These are phyloP conservation scores for Xylaria castorea DNA, from an alignment of 495 filamentous ascomycete species.

Conservation along the genomic window DNA sequence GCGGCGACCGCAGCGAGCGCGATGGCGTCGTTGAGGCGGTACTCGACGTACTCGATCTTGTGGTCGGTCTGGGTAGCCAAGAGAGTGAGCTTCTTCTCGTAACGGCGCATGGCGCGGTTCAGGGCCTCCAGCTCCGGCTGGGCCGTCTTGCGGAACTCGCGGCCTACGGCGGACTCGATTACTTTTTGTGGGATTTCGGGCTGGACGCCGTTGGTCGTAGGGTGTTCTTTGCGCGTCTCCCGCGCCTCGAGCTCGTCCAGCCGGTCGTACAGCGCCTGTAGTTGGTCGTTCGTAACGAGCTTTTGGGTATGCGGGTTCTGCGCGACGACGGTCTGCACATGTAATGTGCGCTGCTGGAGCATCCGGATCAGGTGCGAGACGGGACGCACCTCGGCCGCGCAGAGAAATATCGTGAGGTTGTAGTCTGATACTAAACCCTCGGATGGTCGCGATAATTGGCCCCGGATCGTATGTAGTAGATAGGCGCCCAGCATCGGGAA, in stretches of 20 bases:
- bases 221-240: conserved; percentile 30
- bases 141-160: conserved; percentile 67
- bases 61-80: conserved; percentile 76
- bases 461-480: conserved; percentile 77
- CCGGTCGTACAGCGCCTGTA: conserved; percentile 66
- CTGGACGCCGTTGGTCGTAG: conserved; percentile 33
- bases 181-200: conserved; percentile 39
- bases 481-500: conserved; percentile 79
- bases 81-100: conserved; percentile 85
- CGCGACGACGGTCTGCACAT: conserved; percentile 79
- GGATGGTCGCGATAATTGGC: conserved; percentile 78
- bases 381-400: conserved; percentile 86
- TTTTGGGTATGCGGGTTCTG: conserved; percentile 55
- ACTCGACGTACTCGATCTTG: conserved; percentile 72
- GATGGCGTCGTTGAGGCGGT: conserved; percentile 75
- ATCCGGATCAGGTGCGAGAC: conserved; percentile 81
- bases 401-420: conserved; percentile 91
- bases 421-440: conserved; percentile 89
- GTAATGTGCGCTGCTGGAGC: conserved; percentile 77
- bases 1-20: conserved; percentile 77
- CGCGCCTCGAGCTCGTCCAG: conserved; percentile 74
- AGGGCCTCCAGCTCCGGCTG: conserved; percentile 88
- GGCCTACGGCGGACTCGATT: conserved; percentile 57
- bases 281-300: conserved; percentile 49
- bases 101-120: conserved; percentile 88